Evolutionary conservation across 2,329 filamentous ascomycete genomes (phyloP), one percentile per base, ranked within the genome.

Genomic region (Botrytis squamosa): DNA sequence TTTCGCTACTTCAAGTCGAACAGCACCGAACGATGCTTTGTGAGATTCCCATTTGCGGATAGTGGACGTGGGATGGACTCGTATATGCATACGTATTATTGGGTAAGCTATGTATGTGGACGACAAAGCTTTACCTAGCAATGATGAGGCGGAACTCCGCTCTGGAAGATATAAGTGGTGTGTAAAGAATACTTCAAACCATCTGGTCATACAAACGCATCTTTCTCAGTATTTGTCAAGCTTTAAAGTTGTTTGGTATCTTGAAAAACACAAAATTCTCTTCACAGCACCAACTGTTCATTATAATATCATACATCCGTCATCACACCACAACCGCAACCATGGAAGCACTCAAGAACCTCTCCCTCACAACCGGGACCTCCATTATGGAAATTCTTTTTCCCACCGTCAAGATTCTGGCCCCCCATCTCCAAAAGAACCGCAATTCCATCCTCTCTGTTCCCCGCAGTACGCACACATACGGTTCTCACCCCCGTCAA

Each of bases 401-500:
- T 2, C 74, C 76, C 44, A 80, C 78, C 42, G 73, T 77, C 64
- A 70, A 80, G 67, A 79, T 79, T 71, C 76, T 78, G 46, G 72
- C 70, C 4, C 79, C 80, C 0, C 69, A 73, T 65, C 76, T 80
- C 55, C 29, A 77, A 69, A 70, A 75, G 7, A 75, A 80, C 71
- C 75, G 76, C 68, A 22, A 59, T 5, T 40, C 73, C 52, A 80
- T 81, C 55, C 76, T 77, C 62, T 74, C 78, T 64, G 75, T 78
- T 36, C 73, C 76, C 4, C 65, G 69, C 14, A 74, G 46, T 16
- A 77, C 77, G 29, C 46, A 77, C 16, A 5, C 73, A 9, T 81
- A 81, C 49, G 79, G 80, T 16, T 25, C 77, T 8, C 77, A 81
- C 59, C 74, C 79, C 5, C 79, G 80, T 1, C 80, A 81, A 70